Evolutionary conservation across 2,329 filamentous ascomycete genomes (phyloP), one percentile per base, ranked within the genome.

Genomic region (Penicillium sp.): DNA sequence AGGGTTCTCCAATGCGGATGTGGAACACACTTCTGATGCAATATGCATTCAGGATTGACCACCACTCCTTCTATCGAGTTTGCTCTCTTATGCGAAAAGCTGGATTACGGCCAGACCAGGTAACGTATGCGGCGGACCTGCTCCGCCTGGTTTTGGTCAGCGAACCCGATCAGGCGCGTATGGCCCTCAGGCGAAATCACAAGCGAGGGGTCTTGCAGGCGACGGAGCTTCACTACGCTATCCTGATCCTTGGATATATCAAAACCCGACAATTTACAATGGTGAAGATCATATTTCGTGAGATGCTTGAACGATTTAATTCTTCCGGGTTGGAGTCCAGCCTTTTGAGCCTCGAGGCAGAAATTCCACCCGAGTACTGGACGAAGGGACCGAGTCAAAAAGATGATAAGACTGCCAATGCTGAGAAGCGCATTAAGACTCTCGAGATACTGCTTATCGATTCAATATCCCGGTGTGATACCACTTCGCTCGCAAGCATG

Each of bases 21-120:
- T 97, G 90, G 89, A 96, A 97, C 67, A 80, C 85, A 51, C 75
- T 97, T 29, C 77, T 97, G 4, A 80, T 82, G 53, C 84, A 88
- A 57, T 82, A 91, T 69, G 89, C 89, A 6, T 76, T 84, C 53
- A 80, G 82, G 6, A 82, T 87, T 53, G 81, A 88, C 57, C 65
- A 86, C 26, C 69, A 77, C 22, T 77, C 77, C n/a, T 77, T 82
- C 15, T 78, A 82, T 59, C 76, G 78, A 51, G 70, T 84, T 3
- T 82, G 85, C 60, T 72, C 74, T 27, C 76, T 77, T 51, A 88
- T 89, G 83, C 72, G 79, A 45, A 67, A 75, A 4, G 70, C 76
- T 40, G 71, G 77, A 0, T 73, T 89, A 29, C 70, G 73, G 27
- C 75, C 81, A 9, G 81, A 88, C 64, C 74, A 70, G 3, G 78